Evolutionary conservation across 139 green algal species (phyloP), one percentile per base, ranked within the genome.

Genomic region (Trebouxia sp.): DNA sequence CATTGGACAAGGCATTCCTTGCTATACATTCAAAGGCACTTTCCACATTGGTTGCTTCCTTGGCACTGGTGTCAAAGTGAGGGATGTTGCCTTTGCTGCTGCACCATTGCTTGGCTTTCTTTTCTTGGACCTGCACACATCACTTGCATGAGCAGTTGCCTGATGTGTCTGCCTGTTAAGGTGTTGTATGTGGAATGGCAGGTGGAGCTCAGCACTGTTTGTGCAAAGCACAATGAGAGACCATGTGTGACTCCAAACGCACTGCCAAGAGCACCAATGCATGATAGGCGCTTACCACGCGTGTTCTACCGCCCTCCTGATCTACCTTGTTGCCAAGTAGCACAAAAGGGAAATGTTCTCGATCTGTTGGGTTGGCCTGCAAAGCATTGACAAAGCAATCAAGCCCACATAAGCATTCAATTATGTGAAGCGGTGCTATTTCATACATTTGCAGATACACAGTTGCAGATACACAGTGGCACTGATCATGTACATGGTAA

Each of bases 301-400:
- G 84, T 32, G 80, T 88, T 28, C 83, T 88, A 35, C 94, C 96
- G 8, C 80, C 90, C 42, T 98, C 95, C n/a, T 94, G 85, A 70
- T 99, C 97, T 37, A 98, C 90, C 83, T 99, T 99, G 92, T 99
- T 99, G 58, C 97, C 97, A 75, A 99, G 82, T 14, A 98, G 92
- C 50, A 99, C 95, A 89, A 99, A 99, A 6, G 97, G 97, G 76
- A 99, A 99, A 81, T 93, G 96, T 24, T 98, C 94, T 6, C 92
- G 90, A 82, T 99, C 93, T 37, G 75, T 70, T 4, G 96, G 96
- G 53, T 77, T 90, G 14, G 95, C 95, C 91, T 97, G 86, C 65
- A 76, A 32, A 1, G 50, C 12, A 75, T 35, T 62, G 30, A 17
- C 7, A 10, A 32, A 28, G n/a, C 28, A 45, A 17, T 50, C 30